Percentiles rank a stretch among this genome's conserved stretches.
These are phyloP conservation scores for Alternaria panax DNA, from an alignment of 2,329 filamentous ascomycete species.

Conservation along the genomic window DNA sequence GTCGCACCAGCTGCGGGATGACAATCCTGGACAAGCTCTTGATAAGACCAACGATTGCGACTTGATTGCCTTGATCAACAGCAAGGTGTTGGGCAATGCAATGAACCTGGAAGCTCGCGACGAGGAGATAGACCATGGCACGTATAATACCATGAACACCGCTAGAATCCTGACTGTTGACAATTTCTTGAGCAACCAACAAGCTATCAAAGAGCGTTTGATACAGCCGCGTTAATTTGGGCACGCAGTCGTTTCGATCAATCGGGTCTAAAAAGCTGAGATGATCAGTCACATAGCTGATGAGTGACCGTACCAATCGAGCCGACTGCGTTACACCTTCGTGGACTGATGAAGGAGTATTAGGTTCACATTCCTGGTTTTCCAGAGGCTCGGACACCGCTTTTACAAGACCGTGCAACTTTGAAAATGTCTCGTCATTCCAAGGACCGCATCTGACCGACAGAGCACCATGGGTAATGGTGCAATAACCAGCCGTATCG, in stretches of 20 bases:
- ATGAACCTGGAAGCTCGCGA: conserved; percentile 39
- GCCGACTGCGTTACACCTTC: conserved; percentile 18
- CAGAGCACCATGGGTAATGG: conserved; percentile 47
- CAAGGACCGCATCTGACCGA: conserved; percentile 60
- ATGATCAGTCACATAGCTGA: conserved; percentile 58
- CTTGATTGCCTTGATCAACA: conserved; percentile 19
- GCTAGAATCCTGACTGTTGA: background rate
- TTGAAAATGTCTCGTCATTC: conserved; percentile 62
- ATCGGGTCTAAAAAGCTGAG: conserved; percentile 63
- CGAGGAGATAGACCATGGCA: conserved; percentile 39
- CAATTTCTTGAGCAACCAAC: conserved; percentile 23
- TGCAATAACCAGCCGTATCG: conserved; percentile 47
- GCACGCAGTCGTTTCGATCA: conserved; percentile 59
- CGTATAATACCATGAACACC: conserved; percentile 13
- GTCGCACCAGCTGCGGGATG: conserved; percentile 44
- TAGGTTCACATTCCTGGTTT: background rate
- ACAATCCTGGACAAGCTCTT: conserved; percentile 47
- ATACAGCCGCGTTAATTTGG: conserved; percentile 52
- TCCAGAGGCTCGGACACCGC: conserved; percentile 14
- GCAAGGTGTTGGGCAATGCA: conserved; percentile 41
- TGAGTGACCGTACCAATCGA: conserved; percentile 54
- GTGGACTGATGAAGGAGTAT: background rate
- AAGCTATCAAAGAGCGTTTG: conserved; percentile 42
- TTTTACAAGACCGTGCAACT: conserved; percentile 22
- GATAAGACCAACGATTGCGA: conserved; percentile 41